Percentiles rank a stretch among this genome's conserved stretches.
These are phyloP conservation scores for Cyclaneusma minus DNA, from an alignment of 2,329 filamentous ascomycete genomes.

Conservation along the genomic window DNA sequence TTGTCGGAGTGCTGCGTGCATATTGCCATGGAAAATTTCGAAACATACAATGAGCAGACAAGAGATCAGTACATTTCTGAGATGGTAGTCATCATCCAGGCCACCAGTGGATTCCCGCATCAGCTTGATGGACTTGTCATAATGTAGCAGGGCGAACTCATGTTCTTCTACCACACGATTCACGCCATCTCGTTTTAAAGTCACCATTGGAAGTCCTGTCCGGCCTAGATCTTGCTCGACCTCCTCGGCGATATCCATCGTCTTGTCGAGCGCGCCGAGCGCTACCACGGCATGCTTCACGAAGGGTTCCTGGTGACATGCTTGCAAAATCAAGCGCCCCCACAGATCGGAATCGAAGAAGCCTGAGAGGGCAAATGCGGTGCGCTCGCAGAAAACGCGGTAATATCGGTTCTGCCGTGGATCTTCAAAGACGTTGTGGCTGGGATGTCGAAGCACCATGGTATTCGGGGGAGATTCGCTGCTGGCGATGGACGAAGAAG, in stretches of 20 bases:
- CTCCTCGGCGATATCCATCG: neutral
- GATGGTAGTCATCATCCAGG: slow-evolving; percentile 1
- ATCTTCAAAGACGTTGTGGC: slow-evolving; percentile 3
- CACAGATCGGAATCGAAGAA: slow-evolving; percentile 7
- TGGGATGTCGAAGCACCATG: neutral
- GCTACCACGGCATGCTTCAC: slow-evolving; percentile 9
- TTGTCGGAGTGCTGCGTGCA: too few species aligned
- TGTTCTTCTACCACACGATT: neutral
- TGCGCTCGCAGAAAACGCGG: slow-evolving; percentile 8
- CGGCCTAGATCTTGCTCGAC: neutral
- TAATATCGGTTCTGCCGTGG: slow-evolving; percentile 7
- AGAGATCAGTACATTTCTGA: slow-evolving; percentile 3
- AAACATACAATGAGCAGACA: slow-evolving; percentile 5
- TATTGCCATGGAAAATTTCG: slow-evolving; percentile 5
- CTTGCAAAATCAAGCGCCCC: slow-evolving; percentile 9
- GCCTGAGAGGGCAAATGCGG: slow-evolving; percentile 6
- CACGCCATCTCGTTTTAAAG: neutral
- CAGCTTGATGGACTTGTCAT: too few species aligned
- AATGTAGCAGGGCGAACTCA: neutral
- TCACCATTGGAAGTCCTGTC: neutral
- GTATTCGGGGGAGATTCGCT: neutral
- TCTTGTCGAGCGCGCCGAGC: slow-evolving; percentile 6
- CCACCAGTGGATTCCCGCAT: too few species aligned
- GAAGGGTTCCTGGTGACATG: slow-evolving; percentile 7
- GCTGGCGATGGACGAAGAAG: slow-evolving; percentile 3